These are phyloP conservation scores for Magnusiomyces ingens DNA, from an alignment of 1,139 yeast genomes.

Conservation along the genomic window DNA sequence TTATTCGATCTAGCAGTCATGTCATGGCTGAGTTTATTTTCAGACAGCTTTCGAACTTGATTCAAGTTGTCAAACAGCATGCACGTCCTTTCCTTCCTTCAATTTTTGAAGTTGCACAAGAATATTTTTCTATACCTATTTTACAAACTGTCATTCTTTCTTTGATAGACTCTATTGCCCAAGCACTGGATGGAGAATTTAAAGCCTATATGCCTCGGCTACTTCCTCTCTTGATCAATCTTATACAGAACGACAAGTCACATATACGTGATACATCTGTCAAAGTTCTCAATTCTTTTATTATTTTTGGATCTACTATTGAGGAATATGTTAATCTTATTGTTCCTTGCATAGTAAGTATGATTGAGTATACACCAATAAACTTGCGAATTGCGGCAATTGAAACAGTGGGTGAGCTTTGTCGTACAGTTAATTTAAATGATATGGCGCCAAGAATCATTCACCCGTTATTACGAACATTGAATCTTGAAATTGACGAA, in stretches of 20 bases:
- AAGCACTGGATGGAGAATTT: constrained; percentile 87
- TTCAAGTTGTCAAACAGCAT: constrained; percentile 81
- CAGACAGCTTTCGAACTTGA: constrained; percentile 76
- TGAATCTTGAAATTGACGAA: constrained; percentile 51
- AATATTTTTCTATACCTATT: constrained; percentile 60
- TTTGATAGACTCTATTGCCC: constrained; percentile 76
- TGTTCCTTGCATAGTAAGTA: constrained; percentile 72
- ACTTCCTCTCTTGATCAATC: constrained; percentile 66
- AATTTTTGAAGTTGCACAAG: constrained; percentile 70
- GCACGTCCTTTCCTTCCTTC: constrained; percentile 75
- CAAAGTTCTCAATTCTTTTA: constrained; percentile 76
- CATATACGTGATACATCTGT: constrained; percentile 55
- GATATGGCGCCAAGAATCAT: constrained; percentile 90
- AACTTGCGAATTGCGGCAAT: constrained; percentile 67
- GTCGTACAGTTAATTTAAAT: constrained; percentile 63
- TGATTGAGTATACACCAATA: constrained; percentile 53
- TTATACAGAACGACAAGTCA: constrained; percentile 71
- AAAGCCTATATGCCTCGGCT: constrained; percentile 75
- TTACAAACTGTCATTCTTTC: constrained; percentile 75
- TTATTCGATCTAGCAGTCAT: constrained; percentile 78
- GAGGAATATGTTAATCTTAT: constrained; percentile 86
- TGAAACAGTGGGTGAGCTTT: constrained; percentile 75
- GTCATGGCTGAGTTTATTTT: constrained; percentile 83
- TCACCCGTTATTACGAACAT: constrained; percentile 74
- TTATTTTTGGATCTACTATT: constrained; percentile 80